Evolutionary conservation across 306 rosid genomes (phyloP), one percentile per base, ranked within the genome.

Genomic region (Amphicarpaea edgeworthii): DNA sequence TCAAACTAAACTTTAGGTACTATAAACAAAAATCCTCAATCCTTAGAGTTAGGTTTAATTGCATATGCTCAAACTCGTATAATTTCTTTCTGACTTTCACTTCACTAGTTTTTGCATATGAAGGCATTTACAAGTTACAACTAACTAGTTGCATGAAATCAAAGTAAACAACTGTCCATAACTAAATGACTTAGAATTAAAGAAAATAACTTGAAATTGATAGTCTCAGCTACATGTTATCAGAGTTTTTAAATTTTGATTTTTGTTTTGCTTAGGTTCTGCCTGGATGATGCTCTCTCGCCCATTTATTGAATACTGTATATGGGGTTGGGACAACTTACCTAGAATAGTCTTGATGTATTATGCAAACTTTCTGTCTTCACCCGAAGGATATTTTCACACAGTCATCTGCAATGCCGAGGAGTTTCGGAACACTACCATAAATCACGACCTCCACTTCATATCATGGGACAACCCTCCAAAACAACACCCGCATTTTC

Each of bases 201-300:
- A 69, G 17, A 10, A 54, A 50, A 45, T 30, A 66, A 64, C 24
- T 71, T 72, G 43, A 28, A 68, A 46, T 6, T 19, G 5, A 12
- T 38, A n/a, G 10, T n/a, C 40, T 62, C 40, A 49, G n/a, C 15
- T 58, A 26, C 43, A 21, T 14, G 12, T 34, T 7, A 41, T 58
- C 69, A 14, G 63, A 41, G 50, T 32, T 68, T 10, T 21, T 21
- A 40, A 19, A 76, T 64, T 24, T n/a, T 72, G 28, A 47, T 55
- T 26, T 14, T 20, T 77, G 67, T 61, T 81, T 72, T 79, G 70
- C 68, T 74, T 86, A 91, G 95, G 97, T 78, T 91, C 95, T 45
- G 95, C 97, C 72, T 91, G 95, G 97, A 89, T 91, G 95, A 91
- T 91, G 93, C 97, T 91, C 64, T 86, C 95, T 73, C 93, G 86